A percentile compares a stretch with the other conserved stretches of the same genome.
Conservation (phyloP, 805 yeast species). For the Kodamaea nitidulidarum region DNA sequence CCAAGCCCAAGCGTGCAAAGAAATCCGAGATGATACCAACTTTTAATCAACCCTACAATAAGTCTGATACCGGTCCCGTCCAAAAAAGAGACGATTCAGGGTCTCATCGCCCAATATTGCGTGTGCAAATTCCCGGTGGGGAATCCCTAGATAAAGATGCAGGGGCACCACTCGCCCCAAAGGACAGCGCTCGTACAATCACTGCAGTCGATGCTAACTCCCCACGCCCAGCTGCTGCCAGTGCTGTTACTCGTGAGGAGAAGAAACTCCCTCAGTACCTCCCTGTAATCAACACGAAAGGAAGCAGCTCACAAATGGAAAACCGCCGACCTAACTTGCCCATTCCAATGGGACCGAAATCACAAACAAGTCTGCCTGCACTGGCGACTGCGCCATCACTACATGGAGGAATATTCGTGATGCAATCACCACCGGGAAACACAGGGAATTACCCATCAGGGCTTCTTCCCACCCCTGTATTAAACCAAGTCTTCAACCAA, state of each 20-base stretch:
- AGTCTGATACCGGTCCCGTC: slow-evolving; percentile 5
- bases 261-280: slow-evolving; percentile 10
- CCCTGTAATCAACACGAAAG: slow-evolving; percentile 18
- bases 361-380: slow-evolving; percentile 39
- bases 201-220: slow-evolving; percentile 37
- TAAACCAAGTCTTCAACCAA: slow-evolving; percentile 30
- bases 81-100: slow-evolving; percentile 15
- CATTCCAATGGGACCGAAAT: slow-evolving; percentile 31
- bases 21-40: slow-evolving; percentile 12
- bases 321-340: slow-evolving; percentile 36
- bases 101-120: slow-evolving; percentile 49
- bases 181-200: slow-evolving; percentile 41
- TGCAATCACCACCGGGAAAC: slow-evolving; percentile 16
- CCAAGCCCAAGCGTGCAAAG: slow-evolving; percentile 33
- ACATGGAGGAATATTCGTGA: slow-evolving; percentile 16
- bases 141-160: slow-evolving; percentile 9
- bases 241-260: not conserved
- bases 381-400: slow-evolving; percentile 37
- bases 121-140: slow-evolving; percentile 63
- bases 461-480: slow-evolving; percentile 29
- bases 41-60: slow-evolving; percentile 14
- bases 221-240: slow-evolving; percentile 2
- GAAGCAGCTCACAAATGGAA: slow-evolving; percentile 22
- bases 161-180: slow-evolving; percentile 1
- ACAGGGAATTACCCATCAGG: slow-evolving; percentile 17